Percentiles rank a stretch among this genome's conserved stretches.
Conservation (phyloP, 2,329 filamentous ascomycete genomes). For the Microcyclospora tardicrescens region DNA sequence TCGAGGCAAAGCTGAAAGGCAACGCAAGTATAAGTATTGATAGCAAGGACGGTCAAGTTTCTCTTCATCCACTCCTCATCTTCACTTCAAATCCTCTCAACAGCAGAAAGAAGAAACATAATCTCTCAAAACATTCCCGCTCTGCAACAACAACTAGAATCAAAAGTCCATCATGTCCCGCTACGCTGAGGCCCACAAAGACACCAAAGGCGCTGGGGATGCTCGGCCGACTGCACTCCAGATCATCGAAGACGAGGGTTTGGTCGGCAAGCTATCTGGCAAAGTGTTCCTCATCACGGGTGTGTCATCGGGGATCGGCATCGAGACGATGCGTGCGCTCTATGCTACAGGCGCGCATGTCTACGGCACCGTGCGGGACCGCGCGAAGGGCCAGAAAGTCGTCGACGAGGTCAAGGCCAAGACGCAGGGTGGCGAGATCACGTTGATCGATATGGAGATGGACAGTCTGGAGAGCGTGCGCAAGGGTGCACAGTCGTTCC, state of each 20-base stretch:
- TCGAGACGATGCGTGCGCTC: conserved; percentile 32
- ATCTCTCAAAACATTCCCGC: no score
- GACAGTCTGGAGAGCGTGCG: conserved; percentile 20
- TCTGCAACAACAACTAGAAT: no score
- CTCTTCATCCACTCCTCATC: no score
- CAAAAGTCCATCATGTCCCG: neutral
- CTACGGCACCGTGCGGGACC: conserved; percentile 31
- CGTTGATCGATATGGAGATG: conserved; percentile 22
- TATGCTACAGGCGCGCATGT: conserved; percentile 30
- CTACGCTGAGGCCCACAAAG: conserved; percentile 4
- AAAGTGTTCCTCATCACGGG: conserved; percentile 33
- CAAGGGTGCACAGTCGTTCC: conserved; percentile 15
- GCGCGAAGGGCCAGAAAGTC: conserved; percentile 24
- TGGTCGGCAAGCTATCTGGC: conserved; percentile 21
- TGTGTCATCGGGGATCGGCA: conserved; percentile 28
- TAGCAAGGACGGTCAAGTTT: no score
- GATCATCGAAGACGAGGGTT: conserved; percentile 11
- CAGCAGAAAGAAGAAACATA: no score
- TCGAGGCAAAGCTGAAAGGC: no score
- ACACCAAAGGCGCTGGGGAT: conserved; percentile 6
- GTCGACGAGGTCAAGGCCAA: conserved; percentile 20
- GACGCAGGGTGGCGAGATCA: conserved; percentile 20
- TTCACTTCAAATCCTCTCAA: no score
- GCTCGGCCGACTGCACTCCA: conserved; percentile 10
- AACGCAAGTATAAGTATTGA: no score